These are phyloP conservation scores for Actinidia polygama DNA, from an alignment of 179 eudicot genomes.

Conservation along the genomic window DNA sequence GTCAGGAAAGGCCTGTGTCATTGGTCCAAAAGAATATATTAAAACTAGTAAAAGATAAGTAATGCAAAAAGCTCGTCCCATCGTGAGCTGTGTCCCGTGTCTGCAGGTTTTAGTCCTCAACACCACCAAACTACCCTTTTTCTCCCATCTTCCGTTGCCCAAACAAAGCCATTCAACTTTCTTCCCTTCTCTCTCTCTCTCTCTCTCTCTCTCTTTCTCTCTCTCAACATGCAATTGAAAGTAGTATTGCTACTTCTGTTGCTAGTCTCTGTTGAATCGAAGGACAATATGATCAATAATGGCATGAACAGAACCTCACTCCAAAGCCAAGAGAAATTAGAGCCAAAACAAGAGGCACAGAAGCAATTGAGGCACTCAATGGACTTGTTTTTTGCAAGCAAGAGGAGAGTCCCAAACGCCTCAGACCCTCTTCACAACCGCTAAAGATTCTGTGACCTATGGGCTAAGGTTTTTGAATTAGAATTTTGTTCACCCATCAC, in stretches of 20 bases:
- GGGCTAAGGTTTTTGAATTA: no score
- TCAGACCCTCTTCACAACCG: slow-evolving; percentile 55
- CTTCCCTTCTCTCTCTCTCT: neutral
- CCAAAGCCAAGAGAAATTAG: slow-evolving; percentile 10
- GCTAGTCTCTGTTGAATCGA: slow-evolving; percentile 20
- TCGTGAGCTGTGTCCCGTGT: slow-evolving; percentile 47
- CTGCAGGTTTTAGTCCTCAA: slow-evolving; percentile 40
- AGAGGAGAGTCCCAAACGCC: slow-evolving; percentile 43
- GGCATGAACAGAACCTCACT: neutral
- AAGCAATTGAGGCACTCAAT: slow-evolving; percentile 14
- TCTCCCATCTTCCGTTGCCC: neutral
- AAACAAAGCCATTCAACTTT: slow-evolving; percentile 13
- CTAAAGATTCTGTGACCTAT: neutral
- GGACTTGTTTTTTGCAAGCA: slow-evolving; percentile 35
- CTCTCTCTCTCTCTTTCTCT: slow-evolving; percentile 2
- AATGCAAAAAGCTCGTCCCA: slow-evolving; percentile 20
- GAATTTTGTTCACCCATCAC: no score
- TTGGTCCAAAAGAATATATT: no score
- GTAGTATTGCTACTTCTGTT: slow-evolving; percentile 26
- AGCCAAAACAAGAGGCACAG: neutral
- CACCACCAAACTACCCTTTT: neutral
- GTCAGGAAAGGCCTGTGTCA: no score
- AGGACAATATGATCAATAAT: neutral
- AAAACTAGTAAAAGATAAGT: neutral
- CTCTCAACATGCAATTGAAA: slow-evolving; percentile 24